Evolutionary conservation across 176 grass and related monocot species (phyloP).

Genomic region (Oropetium thomaeum): DNA sequence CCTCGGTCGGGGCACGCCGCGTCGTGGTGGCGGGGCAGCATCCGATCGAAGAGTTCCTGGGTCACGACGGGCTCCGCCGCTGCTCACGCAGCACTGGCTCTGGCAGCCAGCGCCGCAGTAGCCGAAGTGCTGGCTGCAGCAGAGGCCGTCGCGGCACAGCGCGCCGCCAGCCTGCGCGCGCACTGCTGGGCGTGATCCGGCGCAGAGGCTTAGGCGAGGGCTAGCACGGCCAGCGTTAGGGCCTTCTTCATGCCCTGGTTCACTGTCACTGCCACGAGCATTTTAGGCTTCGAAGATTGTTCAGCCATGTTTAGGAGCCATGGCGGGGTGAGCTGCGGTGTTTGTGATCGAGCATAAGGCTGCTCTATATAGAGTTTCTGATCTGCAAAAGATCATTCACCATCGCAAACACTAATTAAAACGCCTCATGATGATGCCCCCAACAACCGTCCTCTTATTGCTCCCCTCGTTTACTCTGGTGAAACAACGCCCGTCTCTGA

Average conservation of each 20-base stretch:
- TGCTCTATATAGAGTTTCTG: not conserved
- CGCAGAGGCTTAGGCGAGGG: not conserved
- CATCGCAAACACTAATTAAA: not conserved
- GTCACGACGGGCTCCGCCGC: conserved; percentile 31
- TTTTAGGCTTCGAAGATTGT: not conserved
- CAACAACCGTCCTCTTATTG: not conserved
- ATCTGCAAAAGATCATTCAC: not conserved
- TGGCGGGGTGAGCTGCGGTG: not conserved
- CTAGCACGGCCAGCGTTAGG: not conserved
- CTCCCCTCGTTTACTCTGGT: not conserved
- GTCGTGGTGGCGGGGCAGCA: conserved; percentile 57
- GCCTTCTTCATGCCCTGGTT: not conserved
- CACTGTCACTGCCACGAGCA: not conserved
- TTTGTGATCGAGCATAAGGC: not conserved
- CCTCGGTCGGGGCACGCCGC: conserved; percentile 23
- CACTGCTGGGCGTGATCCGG: conserved; percentile 16
- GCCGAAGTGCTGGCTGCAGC: conserved; percentile 5
- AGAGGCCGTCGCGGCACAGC: conserved; percentile 24
- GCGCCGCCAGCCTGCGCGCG: conserved; percentile 26
- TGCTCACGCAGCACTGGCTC: conserved; percentile 28
- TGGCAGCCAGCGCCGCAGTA: conserved; percentile 34
- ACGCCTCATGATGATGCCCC: no score
- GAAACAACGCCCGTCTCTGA: not conserved
- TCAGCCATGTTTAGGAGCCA: not conserved
- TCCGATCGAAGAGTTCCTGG: conserved; percentile 43